Conservation (phyloP, 768 basidiomycete species). For the Termitomyces heimii region DNA sequence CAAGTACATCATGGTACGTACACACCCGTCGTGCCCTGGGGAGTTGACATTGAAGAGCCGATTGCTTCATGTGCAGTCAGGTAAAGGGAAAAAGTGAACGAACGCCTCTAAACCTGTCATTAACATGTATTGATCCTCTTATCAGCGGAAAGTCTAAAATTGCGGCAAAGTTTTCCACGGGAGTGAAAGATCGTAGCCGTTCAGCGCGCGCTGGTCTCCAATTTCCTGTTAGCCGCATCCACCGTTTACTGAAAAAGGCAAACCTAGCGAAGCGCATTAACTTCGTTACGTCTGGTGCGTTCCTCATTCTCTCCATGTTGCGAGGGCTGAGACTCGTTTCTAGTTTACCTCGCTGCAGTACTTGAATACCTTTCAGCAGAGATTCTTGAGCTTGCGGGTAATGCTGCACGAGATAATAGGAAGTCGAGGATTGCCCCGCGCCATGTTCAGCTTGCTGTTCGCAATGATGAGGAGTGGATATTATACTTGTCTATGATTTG, state of each 20-base stretch:
- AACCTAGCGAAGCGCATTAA: constrained; percentile 71
- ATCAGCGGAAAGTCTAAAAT: constrained; percentile 15
- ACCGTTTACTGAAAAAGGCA: constrained; percentile 67
- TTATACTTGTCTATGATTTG: neutral
- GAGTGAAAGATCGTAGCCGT: constrained; percentile 57
- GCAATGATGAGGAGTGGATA: constrained; percentile 65
- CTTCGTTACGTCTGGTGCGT: constrained; percentile 59
- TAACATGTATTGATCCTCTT: constrained; percentile 8
- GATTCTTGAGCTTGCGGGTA: constrained; percentile 81
- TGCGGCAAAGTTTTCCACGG: constrained; percentile 32
- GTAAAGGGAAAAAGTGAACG: constrained; percentile 49
- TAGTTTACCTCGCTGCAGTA: constrained; percentile 81
- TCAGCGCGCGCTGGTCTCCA: constrained; percentile 60
- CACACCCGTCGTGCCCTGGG: neutral
- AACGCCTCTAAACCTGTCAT: neutral
- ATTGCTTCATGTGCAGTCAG: constrained; percentile 29
- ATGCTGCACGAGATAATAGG: constrained; percentile 75
- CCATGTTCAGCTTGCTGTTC: constrained; percentile 75
- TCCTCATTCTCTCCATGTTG: neutral
- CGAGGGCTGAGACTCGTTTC: neutral
- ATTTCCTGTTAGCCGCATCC: constrained; percentile 83
- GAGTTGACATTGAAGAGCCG: constrained; percentile 1
- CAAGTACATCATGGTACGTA: neutral
- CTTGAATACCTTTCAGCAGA: constrained; percentile 86
- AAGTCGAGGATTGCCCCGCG: constrained; percentile 82